Percentiles rank a stretch among this genome's conserved stretches.
phyloP scores from a whole-genome alignment of 1,284 basidiomycete species.

The Sporisorium scitamineum region DNA sequence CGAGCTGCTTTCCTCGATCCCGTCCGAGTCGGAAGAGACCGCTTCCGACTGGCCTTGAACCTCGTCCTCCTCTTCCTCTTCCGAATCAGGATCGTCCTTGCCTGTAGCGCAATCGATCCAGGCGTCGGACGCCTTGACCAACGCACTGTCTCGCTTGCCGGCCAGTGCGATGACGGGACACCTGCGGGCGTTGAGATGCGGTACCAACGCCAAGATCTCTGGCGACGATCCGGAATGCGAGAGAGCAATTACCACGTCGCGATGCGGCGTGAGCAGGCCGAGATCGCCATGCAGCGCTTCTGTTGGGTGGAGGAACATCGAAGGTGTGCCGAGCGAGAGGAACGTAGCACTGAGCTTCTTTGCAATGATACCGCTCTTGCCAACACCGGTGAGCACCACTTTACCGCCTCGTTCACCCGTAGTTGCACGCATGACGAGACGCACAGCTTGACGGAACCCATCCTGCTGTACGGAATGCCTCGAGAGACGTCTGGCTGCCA shows the following conservation, averaged over 20 bases:
- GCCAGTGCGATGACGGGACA: slow-evolving; percentile 68
- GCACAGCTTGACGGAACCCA: slow-evolving; percentile 51
- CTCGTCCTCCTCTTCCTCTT: slow-evolving; percentile 38
- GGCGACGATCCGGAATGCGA: slow-evolving; percentile 70
- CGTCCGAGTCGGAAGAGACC: neutral
- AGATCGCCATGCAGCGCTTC: slow-evolving; percentile 71
- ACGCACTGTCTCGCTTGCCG: slow-evolving; percentile 61
- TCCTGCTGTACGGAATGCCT: slow-evolving; percentile 36
- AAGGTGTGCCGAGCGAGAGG: slow-evolving; percentile 67
- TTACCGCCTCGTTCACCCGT: slow-evolving; percentile 65
- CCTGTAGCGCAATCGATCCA: slow-evolving; percentile 67
- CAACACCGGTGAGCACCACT: slow-evolving; percentile 70
- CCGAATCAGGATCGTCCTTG: slow-evolving; percentile 61
- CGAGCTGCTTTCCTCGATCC: neutral
- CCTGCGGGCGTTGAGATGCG: slow-evolving; percentile 64
- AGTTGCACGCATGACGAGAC: slow-evolving; percentile 48
- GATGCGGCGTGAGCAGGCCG: slow-evolving; percentile 66
- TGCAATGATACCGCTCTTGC: slow-evolving; percentile 69
- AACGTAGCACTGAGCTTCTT: slow-evolving; percentile 63
- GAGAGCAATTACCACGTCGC: slow-evolving; percentile 68
- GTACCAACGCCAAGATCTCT: slow-evolving; percentile 68
- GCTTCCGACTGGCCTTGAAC: neutral
- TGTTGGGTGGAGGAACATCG: slow-evolving; percentile 69
- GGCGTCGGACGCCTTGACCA: slow-evolving; percentile 66
- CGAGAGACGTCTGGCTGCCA: slow-evolving; percentile 47